Evolutionary conservation across 2,329 filamentous ascomycete species (phyloP).

Genomic region (Trematosphaeria pertusa): DNA sequence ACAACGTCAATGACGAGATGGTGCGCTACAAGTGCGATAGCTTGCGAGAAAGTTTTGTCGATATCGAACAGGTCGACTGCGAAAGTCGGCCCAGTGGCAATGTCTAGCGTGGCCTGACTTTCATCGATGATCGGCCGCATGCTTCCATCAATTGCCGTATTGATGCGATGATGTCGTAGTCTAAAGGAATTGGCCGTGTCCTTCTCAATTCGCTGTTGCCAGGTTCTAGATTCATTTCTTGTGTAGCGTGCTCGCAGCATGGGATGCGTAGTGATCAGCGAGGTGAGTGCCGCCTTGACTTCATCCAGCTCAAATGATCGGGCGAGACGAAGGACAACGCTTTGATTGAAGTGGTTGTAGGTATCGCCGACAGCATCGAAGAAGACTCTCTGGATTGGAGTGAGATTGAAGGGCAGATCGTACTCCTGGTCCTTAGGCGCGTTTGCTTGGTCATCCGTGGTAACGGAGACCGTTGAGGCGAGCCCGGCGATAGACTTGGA

Average conservation of each 20-base stretch:
- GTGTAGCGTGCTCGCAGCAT: slow-evolving; percentile 51
- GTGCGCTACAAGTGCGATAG: slow-evolving; percentile 47
- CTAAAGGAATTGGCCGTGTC: slow-evolving; percentile 32
- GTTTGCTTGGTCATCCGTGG: slow-evolving; percentile 6
- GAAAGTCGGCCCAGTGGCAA: slow-evolving; percentile 47
- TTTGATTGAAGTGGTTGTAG: slow-evolving; percentile 43
- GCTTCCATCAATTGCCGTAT: slow-evolving; percentile 13
- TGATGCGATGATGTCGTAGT: slow-evolving; percentile 27
- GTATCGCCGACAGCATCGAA: slow-evolving; percentile 33
- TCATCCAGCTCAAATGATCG: slow-evolving; percentile 32
- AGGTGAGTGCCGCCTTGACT: slow-evolving; percentile 36
- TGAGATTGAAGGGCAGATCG: slow-evolving; percentile 33
- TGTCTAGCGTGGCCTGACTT: slow-evolving; percentile 41
- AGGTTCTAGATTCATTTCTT: slow-evolving; percentile 30
- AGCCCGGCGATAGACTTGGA: slow-evolving; percentile 39
- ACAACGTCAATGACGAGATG: slow-evolving; percentile 48
- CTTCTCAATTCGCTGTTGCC: slow-evolving; percentile 43
- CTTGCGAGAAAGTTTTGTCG: slow-evolving; percentile 39
- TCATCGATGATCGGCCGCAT: slow-evolving; percentile 35
- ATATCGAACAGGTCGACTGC: slow-evolving; percentile 52
- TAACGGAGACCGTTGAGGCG: slow-evolving; percentile 27
- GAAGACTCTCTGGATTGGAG: slow-evolving; percentile 40
- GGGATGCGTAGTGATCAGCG: slow-evolving; percentile 45
- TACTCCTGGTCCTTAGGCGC: slow-evolving; percentile 23
- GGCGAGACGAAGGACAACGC: slow-evolving; percentile 33